phyloP scores from a whole-genome alignment of 75 land plant genomes.

The Adiantum capillusveneris region DNA sequence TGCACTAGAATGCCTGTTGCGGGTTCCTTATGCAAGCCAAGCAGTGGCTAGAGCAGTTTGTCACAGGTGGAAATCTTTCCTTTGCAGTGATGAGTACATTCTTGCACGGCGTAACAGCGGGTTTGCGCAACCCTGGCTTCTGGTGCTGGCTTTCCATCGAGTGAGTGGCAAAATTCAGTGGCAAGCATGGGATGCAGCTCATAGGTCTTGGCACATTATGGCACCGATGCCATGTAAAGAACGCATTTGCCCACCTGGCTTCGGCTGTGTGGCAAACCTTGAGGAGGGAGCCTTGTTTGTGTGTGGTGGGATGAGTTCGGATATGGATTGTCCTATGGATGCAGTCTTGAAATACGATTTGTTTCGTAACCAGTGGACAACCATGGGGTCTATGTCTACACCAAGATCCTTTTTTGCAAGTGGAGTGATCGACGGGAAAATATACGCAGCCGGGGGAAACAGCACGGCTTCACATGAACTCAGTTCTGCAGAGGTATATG shows the following conservation, averaged over 20 bases:
- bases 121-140: conserved; percentile 46
- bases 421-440: conserved; percentile 48
- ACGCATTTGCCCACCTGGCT: conserved; percentile 51
- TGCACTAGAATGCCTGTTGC: conserved; percentile 2
- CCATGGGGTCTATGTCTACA: conserved; percentile 41
- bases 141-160: conserved; percentile 50
- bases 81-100: conserved; percentile 27
- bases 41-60: conserved; percentile 5
- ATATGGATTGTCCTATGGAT: conserved; percentile 58
- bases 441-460: conserved; percentile 68
- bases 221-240: conserved; percentile 63
- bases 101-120: conserved; percentile 26
- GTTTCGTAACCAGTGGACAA: conserved; percentile 46
- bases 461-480: conserved; percentile 43
- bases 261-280: conserved; percentile 44
- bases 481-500: conserved; percentile 52
- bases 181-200: conserved; percentile 48
- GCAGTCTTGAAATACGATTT: conserved; percentile 48
- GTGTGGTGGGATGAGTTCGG: conserved; percentile 63
- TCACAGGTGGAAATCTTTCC: not conserved
- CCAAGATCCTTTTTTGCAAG: conserved; percentile 60
- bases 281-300: conserved; percentile 42
- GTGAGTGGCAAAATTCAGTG: conserved; percentile 58
- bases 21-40: conserved; percentile 7
- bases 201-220: conserved; percentile 41